Evolutionary conservation across 78 protist species (phyloP), one percentile per base, ranked within the genome.

Genomic region (Cyanophora paradoxa): DNA sequence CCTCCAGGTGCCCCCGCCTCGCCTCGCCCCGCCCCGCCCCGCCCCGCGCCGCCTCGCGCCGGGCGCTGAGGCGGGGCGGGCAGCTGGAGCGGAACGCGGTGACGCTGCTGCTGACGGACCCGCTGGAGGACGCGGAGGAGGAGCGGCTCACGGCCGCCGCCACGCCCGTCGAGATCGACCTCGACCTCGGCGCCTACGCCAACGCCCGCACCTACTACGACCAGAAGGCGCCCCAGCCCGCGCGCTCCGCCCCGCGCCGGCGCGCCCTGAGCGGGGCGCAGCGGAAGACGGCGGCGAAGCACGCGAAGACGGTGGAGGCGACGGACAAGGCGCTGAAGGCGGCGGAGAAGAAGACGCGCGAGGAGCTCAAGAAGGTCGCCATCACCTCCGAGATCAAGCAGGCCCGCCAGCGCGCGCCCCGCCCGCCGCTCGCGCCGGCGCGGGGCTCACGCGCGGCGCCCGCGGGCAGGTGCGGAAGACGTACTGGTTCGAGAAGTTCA

Each of bases 401-500:
- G n/a, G n/a, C n/a, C n/a, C n/a, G n/a, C n/a, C n/a, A n/a, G n/a
- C n/a, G n/a, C n/a, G n/a, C n/a, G n/a, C n/a, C n/a, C n/a, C n/a
- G n/a, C n/a, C n/a, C n/a, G n/a, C n/a, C n/a, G n/a, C n/a, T n/a
- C n/a, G n/a, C n/a, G n/a, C n/a, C n/a, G n/a, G n/a, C n/a, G n/a
- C n/a, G n/a, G n/a, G n/a, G n/a, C n/a, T n/a, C n/a, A n/a, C n/a
- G n/a, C n/a, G n/a, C n/a, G n/a, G n/a, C n/a, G n/a, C n/a, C n/a
- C n/a, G n/a, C n/a, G n/a, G n/a, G n/a, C n/a, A n/a, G n/a, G n/a
- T 80, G 75, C 81, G 98, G 42, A 84, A 81, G 72, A 57, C 80
- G 20, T 85, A 79, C 54, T 97, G 98, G 98, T 97, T 93, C 83
- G 99, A 97, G 44, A 93, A 94, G 86, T 97, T 95, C 64, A 40